These are phyloP conservation scores for Vachellia pachyceras DNA, from an alignment of 306 rosid species.

Conservation along the genomic window DNA sequence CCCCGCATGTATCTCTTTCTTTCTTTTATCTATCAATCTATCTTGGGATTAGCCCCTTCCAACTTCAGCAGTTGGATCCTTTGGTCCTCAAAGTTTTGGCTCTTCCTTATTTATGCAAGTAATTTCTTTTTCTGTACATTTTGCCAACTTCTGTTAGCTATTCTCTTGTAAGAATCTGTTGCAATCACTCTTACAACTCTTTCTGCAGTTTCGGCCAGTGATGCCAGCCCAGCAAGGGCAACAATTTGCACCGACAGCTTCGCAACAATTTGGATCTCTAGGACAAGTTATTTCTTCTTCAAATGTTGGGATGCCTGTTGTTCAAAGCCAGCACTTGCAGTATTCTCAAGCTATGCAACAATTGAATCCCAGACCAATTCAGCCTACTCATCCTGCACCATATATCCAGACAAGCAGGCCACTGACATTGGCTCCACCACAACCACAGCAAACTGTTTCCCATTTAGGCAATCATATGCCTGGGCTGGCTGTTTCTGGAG, in stretches of 20 bases:
- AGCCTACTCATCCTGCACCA: conserved; percentile 60
- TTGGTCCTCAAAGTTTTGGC: conserved; percentile 54
- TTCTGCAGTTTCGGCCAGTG: conserved; percentile 77
- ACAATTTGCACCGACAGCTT: conserved; percentile 58
- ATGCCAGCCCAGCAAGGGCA: conserved; percentile 83
- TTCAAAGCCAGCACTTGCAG: conserved; percentile 77
- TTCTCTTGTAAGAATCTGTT: conserved; percentile 20
- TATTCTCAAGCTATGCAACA: conserved; percentile 89
- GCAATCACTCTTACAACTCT: too few species aligned
- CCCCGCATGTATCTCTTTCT: background rate
- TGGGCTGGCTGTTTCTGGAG: conserved; percentile 70
- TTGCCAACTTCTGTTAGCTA: conserved; percentile 24
- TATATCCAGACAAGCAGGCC: conserved; percentile 82
- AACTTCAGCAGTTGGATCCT: conserved; percentile 44
- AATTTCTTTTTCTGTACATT: conserved; percentile 23
- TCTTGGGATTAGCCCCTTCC: conserved; percentile 39
- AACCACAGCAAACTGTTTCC: conserved; percentile 75
- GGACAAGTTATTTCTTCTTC: conserved; percentile 76
- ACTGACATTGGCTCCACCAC: conserved; percentile 63
- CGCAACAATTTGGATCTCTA: conserved; percentile 76
- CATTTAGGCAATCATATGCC: conserved; percentile 74
- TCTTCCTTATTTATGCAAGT: conserved; percentile 38
- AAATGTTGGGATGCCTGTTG: conserved; percentile 67
- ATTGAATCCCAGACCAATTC: conserved; percentile 74
- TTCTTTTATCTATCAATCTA: background rate